Evolutionary conservation across 768 basidiomycete species (phyloP), one percentile per base, ranked within the genome.

Genomic region (Auriculariales sp.): DNA sequence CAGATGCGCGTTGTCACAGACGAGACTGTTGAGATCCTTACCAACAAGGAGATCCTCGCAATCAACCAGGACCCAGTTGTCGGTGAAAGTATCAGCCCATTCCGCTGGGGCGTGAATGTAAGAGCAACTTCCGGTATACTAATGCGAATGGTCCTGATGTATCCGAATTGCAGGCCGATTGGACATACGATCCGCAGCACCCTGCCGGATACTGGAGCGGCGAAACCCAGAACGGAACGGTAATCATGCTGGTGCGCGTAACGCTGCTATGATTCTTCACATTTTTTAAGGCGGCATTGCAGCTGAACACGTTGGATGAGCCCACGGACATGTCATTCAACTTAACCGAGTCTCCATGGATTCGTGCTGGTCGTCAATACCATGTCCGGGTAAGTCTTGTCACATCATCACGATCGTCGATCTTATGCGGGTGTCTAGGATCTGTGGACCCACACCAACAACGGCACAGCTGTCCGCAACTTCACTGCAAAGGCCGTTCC

Each of bases 131-230:
- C n/a, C n/a, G n/a, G n/a, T n/a, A n/a, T n/a, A n/a, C n/a, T n/a
- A n/a, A n/a, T n/a, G n/a, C 31, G 34, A 28, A 11, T 15, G 32
- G n/a, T n/a, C 3, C n/a, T 34, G 15, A 30, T 28, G 4, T n/a
- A 17, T 11, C 14, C 17, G 3, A 28, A 15, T 48, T 17, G 24
- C 49, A 69, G 66, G 60, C 67, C n/a, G 58, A 67, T 54, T 68
- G 60, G 56, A 63, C 62, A 32, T 66, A 62, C 50, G 65, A 67
- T 49, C 61, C 55, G 28, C 71, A 71, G 0, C 71, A 75, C 56
- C 81, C 81, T 1, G 78, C 81, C n/a, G 74, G 79, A 52, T 83
- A 75, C 58, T 83, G 81, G 81, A 80, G 78, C 53, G 81, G 81
- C 3, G 67, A 73, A 54, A 75, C 73, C 49, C 66, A 79, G 59